Conservation (phyloP, 108 stramenopile genomes). For the Hondaea fermentalgiana region DNA sequence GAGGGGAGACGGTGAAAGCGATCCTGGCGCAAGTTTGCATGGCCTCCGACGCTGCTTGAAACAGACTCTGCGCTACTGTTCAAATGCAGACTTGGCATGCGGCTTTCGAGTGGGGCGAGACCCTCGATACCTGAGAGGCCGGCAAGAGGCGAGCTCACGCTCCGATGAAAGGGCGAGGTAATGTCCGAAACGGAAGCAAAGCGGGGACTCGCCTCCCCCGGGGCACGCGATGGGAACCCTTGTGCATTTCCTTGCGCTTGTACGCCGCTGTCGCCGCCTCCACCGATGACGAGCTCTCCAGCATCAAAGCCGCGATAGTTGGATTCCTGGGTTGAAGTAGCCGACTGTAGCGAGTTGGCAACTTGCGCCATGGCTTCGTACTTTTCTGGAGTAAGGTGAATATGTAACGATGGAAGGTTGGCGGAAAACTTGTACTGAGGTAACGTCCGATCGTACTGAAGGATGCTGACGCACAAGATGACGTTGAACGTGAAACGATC, state of each 20-base stretch:
- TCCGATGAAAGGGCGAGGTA: neutral
- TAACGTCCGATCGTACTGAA: neutral
- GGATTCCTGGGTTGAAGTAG: neutral
- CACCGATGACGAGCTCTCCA: neutral
- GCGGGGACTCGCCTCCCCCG: neutral
- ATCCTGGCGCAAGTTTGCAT: neutral
- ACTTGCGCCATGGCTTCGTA: neutral
- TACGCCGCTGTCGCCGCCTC: neutral
- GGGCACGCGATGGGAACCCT: no score
- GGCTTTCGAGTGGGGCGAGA: neutral
- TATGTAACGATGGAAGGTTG: neutral
- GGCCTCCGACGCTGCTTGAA: neutral
- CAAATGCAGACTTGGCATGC: neutral
- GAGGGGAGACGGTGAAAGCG: neutral
- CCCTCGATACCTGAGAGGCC: neutral
- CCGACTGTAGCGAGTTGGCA: neutral
- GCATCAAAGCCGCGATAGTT: neutral
- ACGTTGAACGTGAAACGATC: neutral
- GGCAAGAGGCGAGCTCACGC: neutral
- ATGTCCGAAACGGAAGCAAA: neutral
- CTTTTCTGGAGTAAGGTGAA: neutral
- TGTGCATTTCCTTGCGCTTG: no score
- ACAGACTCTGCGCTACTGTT: neutral
- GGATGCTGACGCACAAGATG: neutral
- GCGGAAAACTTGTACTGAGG: neutral